A percentile compares a stretch with the other conserved stretches of the same genome.
phyloP scores from a whole-genome alignment of 805 yeast genomes.

The Barnettozyma sp. region DNA sequence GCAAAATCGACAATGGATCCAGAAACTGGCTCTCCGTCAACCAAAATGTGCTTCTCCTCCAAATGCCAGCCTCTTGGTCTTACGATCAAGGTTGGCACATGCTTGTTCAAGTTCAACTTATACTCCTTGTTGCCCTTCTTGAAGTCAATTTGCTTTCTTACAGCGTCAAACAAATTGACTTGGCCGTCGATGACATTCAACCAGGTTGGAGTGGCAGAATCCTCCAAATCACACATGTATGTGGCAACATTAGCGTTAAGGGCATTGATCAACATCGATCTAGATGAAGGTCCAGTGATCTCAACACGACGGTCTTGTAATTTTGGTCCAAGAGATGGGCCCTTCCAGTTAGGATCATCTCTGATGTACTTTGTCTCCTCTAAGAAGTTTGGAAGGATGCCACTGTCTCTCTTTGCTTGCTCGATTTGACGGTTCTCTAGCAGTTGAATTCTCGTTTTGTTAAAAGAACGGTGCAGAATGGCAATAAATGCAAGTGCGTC shows the following conservation, averaged over 20 bases:
- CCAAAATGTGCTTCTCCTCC: conserved; percentile 61
- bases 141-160: conserved; percentile 59
- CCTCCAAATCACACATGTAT: conserved; percentile 84
- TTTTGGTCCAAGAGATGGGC: conserved; percentile 67
- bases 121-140: conserved; percentile 34
- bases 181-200: conserved; percentile 73
- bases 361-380: conserved; percentile 65
- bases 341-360: conserved; percentile 69
- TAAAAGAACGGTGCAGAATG: conserved; percentile 66
- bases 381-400: conserved; percentile 54
- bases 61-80: conserved; percentile 90
- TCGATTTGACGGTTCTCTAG: conserved; percentile 54
- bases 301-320: conserved; percentile 70
- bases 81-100: conserved; percentile 70
- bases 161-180: conserved; percentile 69
- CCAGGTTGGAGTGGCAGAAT: conserved; percentile 86
- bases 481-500: conserved; percentile 64
- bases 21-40: conserved; percentile 70
- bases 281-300: conserved; percentile 81
- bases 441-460: conserved; percentile 49
- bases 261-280: conserved; percentile 80
- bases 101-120: conserved; percentile 33
- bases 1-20: conserved; percentile 83
- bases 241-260: conserved; percentile 73
- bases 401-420: conserved; percentile 56